phyloP scores from a whole-genome alignment of 345 rosid genomes.

The Angophora floribunda region DNA sequence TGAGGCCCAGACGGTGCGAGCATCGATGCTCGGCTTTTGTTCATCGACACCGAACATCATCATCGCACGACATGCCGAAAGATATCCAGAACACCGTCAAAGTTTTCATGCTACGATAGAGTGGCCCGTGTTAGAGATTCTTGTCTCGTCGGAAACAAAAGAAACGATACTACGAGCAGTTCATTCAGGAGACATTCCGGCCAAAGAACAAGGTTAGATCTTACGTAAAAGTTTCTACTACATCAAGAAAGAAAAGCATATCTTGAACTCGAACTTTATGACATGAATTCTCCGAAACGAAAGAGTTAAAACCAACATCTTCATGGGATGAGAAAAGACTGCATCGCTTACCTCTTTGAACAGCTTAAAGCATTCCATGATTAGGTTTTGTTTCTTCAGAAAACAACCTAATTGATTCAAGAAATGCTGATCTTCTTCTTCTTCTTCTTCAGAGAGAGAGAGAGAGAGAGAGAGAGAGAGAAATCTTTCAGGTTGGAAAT shows the following conservation, averaged over 20 bases:
- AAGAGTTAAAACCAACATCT: not conserved
- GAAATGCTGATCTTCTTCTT: not conserved
- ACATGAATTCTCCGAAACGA: not conserved
- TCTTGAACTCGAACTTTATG: not conserved
- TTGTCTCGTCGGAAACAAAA: not conserved
- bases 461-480: not conserved
- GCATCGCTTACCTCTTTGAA: not conserved
- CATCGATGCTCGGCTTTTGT: not conserved
- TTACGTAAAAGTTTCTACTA: not conserved
- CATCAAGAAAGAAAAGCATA: not conserved
- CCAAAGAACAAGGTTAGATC: not conserved
- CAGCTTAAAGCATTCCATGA: not conserved
- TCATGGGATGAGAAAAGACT: not conserved
- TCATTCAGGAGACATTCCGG: not conserved
- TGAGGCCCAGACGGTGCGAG: not conserved
- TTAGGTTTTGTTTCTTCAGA: not conserved
- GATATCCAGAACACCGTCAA: not conserved
- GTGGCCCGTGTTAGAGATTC: not conserved
- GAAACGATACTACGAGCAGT: not conserved
- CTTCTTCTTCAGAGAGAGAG: not conserved
- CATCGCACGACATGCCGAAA: not conserved
- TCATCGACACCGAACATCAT: not conserved
- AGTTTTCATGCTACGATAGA: not conserved
- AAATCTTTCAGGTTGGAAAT: not conserved
- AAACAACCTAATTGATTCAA: not conserved